Evolutionary conservation across 371 early-diverging fungal species (phyloP), one percentile per base, ranked within the genome.

Genomic region (Smittium mucronatum): DNA sequence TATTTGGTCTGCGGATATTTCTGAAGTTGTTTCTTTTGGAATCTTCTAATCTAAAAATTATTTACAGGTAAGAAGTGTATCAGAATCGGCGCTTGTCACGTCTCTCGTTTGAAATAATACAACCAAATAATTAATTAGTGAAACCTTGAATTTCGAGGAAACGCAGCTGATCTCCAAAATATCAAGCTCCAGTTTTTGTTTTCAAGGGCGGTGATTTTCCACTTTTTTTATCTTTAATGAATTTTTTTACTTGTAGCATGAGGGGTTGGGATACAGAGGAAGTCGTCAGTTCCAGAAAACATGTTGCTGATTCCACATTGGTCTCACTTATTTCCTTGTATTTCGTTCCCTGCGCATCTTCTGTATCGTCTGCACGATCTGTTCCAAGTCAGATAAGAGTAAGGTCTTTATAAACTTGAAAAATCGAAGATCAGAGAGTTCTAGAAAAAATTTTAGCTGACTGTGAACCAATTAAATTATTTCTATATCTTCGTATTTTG

Each of bases 401-500:
- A 75, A 31, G 73, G 60, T 31, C 72, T 73, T 25, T 8, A 67
- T 21, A 31, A 26, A 16, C 47, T 59, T 65, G n/a, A 31, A 73
- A 75, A 80, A 1, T 32, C 32, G 57, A 75, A 75, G n/a, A n/a
- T 17, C 32, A 80, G 76, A 25, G 76, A 77, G 65, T 80, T 76
- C 16, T 47, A 47, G 30, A 64, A 74, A 57, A 21, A 33, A 1
- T 76, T 75, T 30, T 35, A 30, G 15, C 73, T 76, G 58, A 78
- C 77, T 8, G 66, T 69, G 16, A 58, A 59, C 21, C 61, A 61
- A 60, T 36, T 72, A 75, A 75, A 76, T 36, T 32, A 77, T 25
- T 16, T 2, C 32, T n/a, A 30, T 1, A 73, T n/a, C 36, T 65
- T 28, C 68, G 33, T 72, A 63, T 28, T 72, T 30, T 60, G 68